Evolutionary conservation across 1,139 yeast species (phyloP).

Genomic region (Hyphopichia khmerensis): DNA sequence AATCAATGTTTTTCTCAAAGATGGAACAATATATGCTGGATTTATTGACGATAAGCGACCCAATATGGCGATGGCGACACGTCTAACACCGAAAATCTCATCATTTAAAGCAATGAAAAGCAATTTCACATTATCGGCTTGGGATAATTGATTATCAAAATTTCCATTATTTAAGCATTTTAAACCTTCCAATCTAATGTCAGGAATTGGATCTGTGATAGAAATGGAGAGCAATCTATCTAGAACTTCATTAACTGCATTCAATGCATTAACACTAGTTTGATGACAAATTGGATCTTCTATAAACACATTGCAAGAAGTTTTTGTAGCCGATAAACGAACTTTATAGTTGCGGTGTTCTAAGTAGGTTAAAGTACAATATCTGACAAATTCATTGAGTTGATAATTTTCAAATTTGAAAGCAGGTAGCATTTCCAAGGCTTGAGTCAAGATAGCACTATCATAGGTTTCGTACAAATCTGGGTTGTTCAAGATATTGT

Average conservation of each 20-base stretch:
- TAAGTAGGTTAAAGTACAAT: slow-evolving; percentile 76
- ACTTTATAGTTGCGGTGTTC: slow-evolving; percentile 80
- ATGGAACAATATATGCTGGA: slow-evolving; percentile 95
- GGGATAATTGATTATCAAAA: slow-evolving; percentile 90
- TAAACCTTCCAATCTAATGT: slow-evolving; percentile 78
- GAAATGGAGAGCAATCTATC: slow-evolving; percentile 79
- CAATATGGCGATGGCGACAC: slow-evolving; percentile 74
- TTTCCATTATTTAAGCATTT: slow-evolving; percentile 57
- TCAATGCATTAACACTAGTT: slow-evolving; percentile 78
- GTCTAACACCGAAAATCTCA: slow-evolving; percentile 80
- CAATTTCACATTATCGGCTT: slow-evolving; percentile 84
- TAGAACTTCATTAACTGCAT: slow-evolving; percentile 81
- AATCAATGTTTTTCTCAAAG: slow-evolving; percentile 79
- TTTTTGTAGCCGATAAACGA: slow-evolving; percentile 79
- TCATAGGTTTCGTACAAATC: slow-evolving; percentile 47
- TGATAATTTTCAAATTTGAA: slow-evolving; percentile 77
- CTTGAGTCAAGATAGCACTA: slow-evolving; percentile 58
- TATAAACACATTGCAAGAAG: slow-evolving; percentile 77
- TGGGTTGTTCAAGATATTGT: slow-evolving; percentile 34
- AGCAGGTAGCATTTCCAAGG: slow-evolving; percentile 68
- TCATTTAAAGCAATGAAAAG: slow-evolving; percentile 90
- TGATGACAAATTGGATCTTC: slow-evolving; percentile 85
- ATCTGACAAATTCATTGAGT: slow-evolving; percentile 82
- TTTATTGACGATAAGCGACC: slow-evolving; percentile 85
- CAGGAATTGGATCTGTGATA: slow-evolving; percentile 87